These are phyloP conservation scores for Cryptococcus sp. DNA, from an alignment of 1,284 basidiomycete species.

Conservation along the genomic window DNA sequence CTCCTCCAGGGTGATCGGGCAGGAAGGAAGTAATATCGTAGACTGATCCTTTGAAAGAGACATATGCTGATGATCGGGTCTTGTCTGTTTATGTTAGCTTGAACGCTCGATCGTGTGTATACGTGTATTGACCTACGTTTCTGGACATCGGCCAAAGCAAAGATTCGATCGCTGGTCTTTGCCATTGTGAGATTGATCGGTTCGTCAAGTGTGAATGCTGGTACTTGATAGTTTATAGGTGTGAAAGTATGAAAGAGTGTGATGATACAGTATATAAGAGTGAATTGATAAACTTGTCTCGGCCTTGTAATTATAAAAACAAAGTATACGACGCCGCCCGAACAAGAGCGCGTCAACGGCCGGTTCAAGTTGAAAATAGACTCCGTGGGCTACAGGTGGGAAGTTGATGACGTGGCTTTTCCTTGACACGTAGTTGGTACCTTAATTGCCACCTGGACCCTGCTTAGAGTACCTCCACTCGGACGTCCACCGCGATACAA, in stretches of 20 bases:
- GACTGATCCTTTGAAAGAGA: constrained; percentile 49
- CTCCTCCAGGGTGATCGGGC: constrained; percentile 52
- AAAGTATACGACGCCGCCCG: neutral
- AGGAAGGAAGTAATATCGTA: constrained; percentile 53
- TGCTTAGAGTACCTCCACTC: neutral
- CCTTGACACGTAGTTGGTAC: too few species aligned
- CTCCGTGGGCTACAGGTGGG: neutral
- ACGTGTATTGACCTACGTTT: constrained; percentile 30
- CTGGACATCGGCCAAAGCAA: constrained; percentile 37
- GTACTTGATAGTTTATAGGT: too few species aligned
- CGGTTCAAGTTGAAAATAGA: neutral
- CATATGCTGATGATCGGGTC: constrained; percentile 35
- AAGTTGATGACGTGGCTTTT: too few species aligned
- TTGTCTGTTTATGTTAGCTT: constrained; percentile 26
- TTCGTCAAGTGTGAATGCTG: too few species aligned
- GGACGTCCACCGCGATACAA: neutral
- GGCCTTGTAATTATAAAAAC: neutral
- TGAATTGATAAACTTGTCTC: neutral
- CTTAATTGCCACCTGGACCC: neutral
- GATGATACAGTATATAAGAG: too few species aligned
- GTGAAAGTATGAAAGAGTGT: too few species aligned
- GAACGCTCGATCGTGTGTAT: constrained; percentile 1
- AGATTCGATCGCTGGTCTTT: constrained; percentile 21
- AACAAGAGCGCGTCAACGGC: neutral
- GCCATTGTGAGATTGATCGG: constrained; percentile 1